A percentile compares a stretch with the other conserved stretches of the same genome.
phyloP scores from a whole-genome alignment of 345 rosid species.

The Ceriops tagal region DNA sequence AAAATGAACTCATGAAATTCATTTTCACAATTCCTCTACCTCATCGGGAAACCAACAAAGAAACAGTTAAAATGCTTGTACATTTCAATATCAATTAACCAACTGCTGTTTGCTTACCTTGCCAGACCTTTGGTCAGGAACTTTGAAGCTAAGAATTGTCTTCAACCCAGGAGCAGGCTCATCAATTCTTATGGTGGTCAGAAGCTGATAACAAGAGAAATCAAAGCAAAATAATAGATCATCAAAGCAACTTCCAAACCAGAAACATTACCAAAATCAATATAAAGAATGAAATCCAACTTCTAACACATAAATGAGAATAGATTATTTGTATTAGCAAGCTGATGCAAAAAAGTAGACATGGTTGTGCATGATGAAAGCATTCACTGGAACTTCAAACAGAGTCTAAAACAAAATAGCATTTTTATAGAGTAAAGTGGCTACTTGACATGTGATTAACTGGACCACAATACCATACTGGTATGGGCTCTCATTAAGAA shows the following conservation, averaged over 20 bases:
- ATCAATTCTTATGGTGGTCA: constrained; percentile 71
- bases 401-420: too few species aligned
- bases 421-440: too few species aligned
- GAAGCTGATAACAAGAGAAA: constrained; percentile 43
- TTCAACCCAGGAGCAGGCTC: constrained; percentile 90
- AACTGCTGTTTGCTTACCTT: constrained; percentile 44
- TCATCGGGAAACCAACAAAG: neutral
- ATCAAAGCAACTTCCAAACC: neutral
- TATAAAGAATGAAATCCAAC: too few species aligned
- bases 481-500: too few species aligned
- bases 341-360: too few species aligned
- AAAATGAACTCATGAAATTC: too few species aligned
- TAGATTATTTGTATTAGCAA: too few species aligned
- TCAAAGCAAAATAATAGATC: neutral
- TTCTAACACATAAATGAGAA: too few species aligned
- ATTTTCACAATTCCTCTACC: neutral
- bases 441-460: too few species aligned
- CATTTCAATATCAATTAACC: neutral
- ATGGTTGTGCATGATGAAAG: too few species aligned
- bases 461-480: too few species aligned
- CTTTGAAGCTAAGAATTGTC: constrained; percentile 72
- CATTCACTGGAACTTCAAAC: too few species aligned
- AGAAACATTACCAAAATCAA: neutral
- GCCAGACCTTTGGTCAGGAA: constrained; percentile 93
- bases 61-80: neutral